Conservation (phyloP, 805 yeast species). For the Candida lessepsii region DNA sequence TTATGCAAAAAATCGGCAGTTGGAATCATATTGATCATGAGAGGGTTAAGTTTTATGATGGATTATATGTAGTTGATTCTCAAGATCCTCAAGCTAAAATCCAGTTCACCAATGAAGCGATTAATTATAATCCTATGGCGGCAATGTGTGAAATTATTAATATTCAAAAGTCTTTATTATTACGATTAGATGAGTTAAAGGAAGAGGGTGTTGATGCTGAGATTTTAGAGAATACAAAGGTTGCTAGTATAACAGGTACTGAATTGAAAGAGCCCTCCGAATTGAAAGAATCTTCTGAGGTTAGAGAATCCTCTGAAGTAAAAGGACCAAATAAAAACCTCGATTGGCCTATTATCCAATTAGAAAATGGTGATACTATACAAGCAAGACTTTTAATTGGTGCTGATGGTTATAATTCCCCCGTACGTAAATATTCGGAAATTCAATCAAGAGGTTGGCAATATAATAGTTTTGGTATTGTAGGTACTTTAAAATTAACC, state of each 20-base stretch:
- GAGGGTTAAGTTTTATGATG: slow-evolving; percentile 78
- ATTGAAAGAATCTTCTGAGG: too few species aligned
- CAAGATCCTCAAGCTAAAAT: slow-evolving; percentile 55
- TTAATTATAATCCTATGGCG: slow-evolving; percentile 45
- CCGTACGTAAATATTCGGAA: slow-evolving; percentile 77
- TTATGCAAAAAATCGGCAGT: slow-evolving; percentile 66
- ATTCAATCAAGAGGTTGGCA: slow-evolving; percentile 92
- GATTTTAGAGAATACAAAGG: slow-evolving; percentile 68
- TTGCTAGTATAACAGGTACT: slow-evolving; percentile 56
- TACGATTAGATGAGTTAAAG: slow-evolving; percentile 38
- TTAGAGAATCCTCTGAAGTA: too few species aligned
- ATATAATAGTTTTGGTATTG: slow-evolving; percentile 87
- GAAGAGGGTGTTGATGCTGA: slow-evolving; percentile 20
- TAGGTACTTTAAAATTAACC: slow-evolving; percentile 70
- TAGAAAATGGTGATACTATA: slow-evolving; percentile 62
- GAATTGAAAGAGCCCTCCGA: too few species aligned
- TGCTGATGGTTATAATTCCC: slow-evolving; percentile 95
- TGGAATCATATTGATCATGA: slow-evolving; percentile 69
- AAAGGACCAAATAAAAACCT: slow-evolving; percentile 24
- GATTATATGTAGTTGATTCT: slow-evolving; percentile 85
- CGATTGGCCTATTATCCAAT: slow-evolving; percentile 75
- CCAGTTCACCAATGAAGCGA: slow-evolving; percentile 63
- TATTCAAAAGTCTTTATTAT: slow-evolving; percentile 70
- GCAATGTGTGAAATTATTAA: slow-evolving; percentile 89
- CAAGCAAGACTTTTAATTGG: slow-evolving; percentile 82